Evolutionary conservation across 805 yeast species (phyloP).

Genomic region (Soucietia sequanensis): DNA sequence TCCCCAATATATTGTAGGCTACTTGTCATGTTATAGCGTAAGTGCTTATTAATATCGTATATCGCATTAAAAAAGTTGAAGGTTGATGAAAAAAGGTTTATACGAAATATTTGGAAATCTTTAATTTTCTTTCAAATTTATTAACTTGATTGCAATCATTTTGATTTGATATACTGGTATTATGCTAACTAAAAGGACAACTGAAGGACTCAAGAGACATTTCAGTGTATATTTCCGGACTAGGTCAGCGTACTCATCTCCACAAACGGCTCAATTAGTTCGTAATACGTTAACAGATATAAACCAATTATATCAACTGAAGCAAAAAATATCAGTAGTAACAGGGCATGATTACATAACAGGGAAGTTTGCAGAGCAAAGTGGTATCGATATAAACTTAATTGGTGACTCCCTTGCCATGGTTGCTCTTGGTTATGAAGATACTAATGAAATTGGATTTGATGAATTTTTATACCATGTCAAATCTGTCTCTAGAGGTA

Average conservation of each 20-base stretch:
- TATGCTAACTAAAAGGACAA: too few relatives aligned
- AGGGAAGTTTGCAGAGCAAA: conserved; percentile 62
- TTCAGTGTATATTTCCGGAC: neutral
- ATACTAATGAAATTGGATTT: conserved; percentile 71
- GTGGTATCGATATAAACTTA: conserved; percentile 66
- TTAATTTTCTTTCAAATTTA: too few relatives aligned
- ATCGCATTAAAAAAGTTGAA: too few relatives aligned
- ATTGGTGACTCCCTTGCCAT: conserved; percentile 94
- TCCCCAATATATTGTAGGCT: too few relatives aligned
- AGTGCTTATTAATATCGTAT: too few relatives aligned
- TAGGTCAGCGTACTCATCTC: neutral
- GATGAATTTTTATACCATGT: conserved; percentile 81
- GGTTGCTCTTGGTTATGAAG: conserved; percentile 81
- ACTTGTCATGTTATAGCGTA: too few relatives aligned
- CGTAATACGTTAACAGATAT: conserved; percentile 24
- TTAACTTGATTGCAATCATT: too few relatives aligned
- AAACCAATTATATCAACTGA: conserved; percentile 11
- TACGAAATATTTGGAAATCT: too few relatives aligned
- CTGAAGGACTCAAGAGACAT: too few relatives aligned
- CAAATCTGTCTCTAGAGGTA: conserved; percentile 73
- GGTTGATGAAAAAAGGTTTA: too few relatives aligned
- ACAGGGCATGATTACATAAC: conserved; percentile 90
- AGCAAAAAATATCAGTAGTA: conserved; percentile 42
- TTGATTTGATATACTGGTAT: too few relatives aligned
- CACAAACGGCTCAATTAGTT: neutral